Evolutionary conservation across 768 basidiomycete genomes (phyloP).

Genomic region (Tylopilus subfusipes): DNA sequence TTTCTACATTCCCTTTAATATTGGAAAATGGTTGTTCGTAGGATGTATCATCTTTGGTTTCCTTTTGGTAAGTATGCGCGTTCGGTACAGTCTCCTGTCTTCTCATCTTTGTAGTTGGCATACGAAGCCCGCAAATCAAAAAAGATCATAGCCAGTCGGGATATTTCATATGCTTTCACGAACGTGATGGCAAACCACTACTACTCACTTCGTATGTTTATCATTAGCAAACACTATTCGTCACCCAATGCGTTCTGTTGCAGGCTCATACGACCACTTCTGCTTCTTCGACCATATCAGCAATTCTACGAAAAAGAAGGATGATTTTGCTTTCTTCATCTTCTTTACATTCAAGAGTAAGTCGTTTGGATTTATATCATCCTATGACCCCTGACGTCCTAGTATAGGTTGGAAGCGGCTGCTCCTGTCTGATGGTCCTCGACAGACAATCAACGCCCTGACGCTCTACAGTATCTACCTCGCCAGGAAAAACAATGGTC

Average conservation of each 20-base stretch:
- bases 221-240: neutral
- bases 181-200: slow-evolving; percentile 97
- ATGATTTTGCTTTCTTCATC: slow-evolving; percentile 98
- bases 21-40: slow-evolving; percentile 95
- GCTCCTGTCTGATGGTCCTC: slow-evolving; percentile 89
- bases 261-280: slow-evolving; percentile 94
- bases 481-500: slow-evolving; percentile 45
- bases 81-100: neutral
- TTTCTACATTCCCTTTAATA: slow-evolving; percentile 80
- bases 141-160: slow-evolving; percentile 91
- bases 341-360: slow-evolving; percentile 99
- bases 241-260: neutral
- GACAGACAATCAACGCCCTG: slow-evolving; percentile 95
- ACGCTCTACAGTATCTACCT: slow-evolving; percentile 91
- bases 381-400: neutral
- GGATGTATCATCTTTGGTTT: slow-evolving; percentile 99
- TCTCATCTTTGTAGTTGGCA: slow-evolving; percentile 53
- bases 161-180: slow-evolving; percentile 97
- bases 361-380: slow-evolving; percentile 23
- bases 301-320: slow-evolving; percentile 92
- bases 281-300: slow-evolving; percentile 98
- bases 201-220: slow-evolving; percentile 81
- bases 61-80: slow-evolving; percentile 60
- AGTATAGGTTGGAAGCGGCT: slow-evolving; percentile 79
- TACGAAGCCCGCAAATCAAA: slow-evolving; percentile 92